Evolutionary conservation across 2,329 filamentous ascomycete genomes (phyloP).

Genomic region (Colletotrichum tabaci): DNA sequence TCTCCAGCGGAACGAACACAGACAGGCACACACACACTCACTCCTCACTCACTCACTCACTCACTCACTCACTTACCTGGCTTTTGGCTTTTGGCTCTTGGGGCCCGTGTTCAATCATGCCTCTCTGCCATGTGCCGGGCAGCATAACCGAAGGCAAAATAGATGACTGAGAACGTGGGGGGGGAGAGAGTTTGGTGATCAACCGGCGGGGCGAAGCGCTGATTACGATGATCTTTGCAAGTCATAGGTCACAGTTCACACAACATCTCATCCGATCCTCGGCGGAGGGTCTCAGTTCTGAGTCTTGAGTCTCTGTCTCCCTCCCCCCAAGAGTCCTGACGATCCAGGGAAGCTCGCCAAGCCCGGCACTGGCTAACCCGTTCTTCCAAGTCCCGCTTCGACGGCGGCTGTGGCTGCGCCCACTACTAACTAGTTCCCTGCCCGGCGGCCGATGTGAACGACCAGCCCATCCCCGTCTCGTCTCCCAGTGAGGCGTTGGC

Average conservation of each 20-base stretch:
- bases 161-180: neutral
- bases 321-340: too few species aligned
- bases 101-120: neutral
- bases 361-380: slow-evolving; percentile 1
- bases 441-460: neutral
- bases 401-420: slow-evolving; percentile 30
- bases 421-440: neutral
- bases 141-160: neutral
- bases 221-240: slow-evolving; percentile 33
- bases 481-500: slow-evolving; percentile 4
- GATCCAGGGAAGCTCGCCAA: neutral
- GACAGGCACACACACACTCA: too few species aligned
- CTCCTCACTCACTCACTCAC: too few species aligned
- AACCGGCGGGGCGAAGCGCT: slow-evolving; percentile 24
- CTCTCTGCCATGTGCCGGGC: neutral
- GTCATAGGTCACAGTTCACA: neutral
- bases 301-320: too few species aligned
- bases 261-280: too few species aligned
- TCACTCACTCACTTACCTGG: too few species aligned
- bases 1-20: too few species aligned
- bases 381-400: neutral
- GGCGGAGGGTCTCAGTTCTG: too few species aligned
- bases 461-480: slow-evolving; percentile 17
- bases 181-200: slow-evolving; percentile 21
- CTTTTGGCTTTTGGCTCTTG: neutral